Conservation (phyloP, 2,329 filamentous ascomycete species). For the Aspergillus niger region DNA sequence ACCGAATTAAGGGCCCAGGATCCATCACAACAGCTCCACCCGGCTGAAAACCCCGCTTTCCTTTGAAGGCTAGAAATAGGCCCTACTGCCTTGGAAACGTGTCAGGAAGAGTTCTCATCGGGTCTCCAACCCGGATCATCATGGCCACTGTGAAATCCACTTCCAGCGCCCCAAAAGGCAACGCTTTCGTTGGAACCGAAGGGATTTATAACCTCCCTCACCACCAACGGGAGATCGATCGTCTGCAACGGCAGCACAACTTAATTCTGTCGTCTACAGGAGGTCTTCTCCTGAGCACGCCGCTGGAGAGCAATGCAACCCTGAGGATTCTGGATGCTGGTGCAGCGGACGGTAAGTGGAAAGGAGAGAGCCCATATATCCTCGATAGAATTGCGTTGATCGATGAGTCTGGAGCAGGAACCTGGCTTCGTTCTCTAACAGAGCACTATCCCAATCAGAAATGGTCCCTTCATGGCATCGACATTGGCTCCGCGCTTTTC, state of each 20-base stretch:
- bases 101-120: too few relatives aligned
- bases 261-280: constrained; percentile 15
- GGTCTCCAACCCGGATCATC: too few relatives aligned
- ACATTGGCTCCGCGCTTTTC: constrained; percentile 13
- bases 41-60: too few relatives aligned
- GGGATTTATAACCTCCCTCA: constrained; percentile 17
- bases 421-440: constrained; percentile 13
- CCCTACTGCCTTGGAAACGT: too few relatives aligned
- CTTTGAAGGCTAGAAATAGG: too few relatives aligned
- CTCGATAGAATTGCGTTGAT: background rate
- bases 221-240: constrained; percentile 14
- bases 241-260: constrained; percentile 14
- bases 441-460: constrained; percentile 4
- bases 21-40: too few relatives aligned
- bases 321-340: constrained; percentile 13
- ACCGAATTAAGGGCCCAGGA: too few relatives aligned
- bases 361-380: too few relatives aligned
- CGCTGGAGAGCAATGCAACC: background rate
- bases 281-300: constrained; percentile 3
- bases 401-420: background rate
- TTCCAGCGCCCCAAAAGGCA: background rate
- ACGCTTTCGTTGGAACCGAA: constrained; percentile 15
- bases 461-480: constrained; percentile 12
- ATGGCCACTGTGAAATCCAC: background rate
- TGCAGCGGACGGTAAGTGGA: constrained; percentile 16